Base-by-base conservation (phyloP, 306 rosid genomes). In the Sechiopsis laciniata region DNA sequence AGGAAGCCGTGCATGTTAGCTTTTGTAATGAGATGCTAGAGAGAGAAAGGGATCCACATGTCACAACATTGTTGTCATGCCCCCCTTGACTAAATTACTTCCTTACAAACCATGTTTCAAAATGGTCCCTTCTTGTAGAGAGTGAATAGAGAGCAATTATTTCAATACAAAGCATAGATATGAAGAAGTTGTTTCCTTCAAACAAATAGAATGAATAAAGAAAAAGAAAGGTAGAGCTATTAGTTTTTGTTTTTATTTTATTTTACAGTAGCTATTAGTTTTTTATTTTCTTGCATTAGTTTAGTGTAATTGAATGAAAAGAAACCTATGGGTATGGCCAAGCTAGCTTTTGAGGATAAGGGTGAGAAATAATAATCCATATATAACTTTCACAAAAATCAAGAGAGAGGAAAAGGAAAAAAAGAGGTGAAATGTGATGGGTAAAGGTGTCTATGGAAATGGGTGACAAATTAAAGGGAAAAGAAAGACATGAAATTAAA, bases 381-480 rank as follows among this genome's bases (percentile, higher is more conserved):
- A 62, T 37, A 42, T n/a, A 65, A 19, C 72, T 65, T 65, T 65
- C 72, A 42, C 72, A 65, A 13, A 19, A 65, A 65, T 35, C 72
- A 65, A 65, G 53, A 51, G 58, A 69, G 20, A 14, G 55, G 12
- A 10, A 14, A 0, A 14, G 0, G 8, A 8, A 71, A 26, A 5
- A 37, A 37, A 37, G 8, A 1, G 8, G 45, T 37, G 45, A 37
- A 37, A 37, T 37, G 45, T 37, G 45, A 37, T 37, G 45, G 45
- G 45, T 37, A 37, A 37, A 37, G 74, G 51, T 70, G 74, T 70
- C 8, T 70, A 22, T 7, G 42, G 3, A 71, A 71, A 71, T 71
- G 60, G 74, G 74, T 71, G 61, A 52, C 74, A 71, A 48, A 71
- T 32, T 32, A 32, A 32, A 32, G 37, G 61, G 24, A 71, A 71